Conservation (phyloP, 495 filamentous ascomycete genomes). For the Ascodesmis nigricans region DNA sequence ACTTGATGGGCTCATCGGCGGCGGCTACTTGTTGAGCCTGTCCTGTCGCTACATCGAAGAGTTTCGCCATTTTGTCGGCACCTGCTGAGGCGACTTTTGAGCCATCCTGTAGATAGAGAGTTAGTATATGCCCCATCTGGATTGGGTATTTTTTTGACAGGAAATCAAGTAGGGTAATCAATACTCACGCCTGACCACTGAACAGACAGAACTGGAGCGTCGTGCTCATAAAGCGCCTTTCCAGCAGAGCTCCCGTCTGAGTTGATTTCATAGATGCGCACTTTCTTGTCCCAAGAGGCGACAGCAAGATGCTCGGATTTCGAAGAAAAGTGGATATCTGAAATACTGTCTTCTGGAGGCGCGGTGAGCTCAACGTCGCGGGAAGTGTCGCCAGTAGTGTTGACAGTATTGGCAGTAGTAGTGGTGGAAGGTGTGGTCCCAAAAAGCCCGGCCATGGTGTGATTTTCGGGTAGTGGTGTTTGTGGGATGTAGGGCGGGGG, state of each 20-base stretch:
- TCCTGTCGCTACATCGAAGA: conserved; percentile 46
- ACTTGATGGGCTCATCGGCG: conserved; percentile 61
- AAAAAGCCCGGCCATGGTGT: too few relatives aligned
- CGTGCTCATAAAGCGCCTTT: conserved; percentile 56
- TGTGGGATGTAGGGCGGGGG: too few relatives aligned
- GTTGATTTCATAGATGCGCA: conserved; percentile 77
- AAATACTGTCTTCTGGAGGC: conserved; percentile 70
- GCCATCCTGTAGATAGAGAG: conserved; percentile 32
- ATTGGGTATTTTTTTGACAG: conserved; percentile 5
- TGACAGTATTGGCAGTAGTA: conserved; percentile 25
- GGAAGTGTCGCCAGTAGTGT: conserved; percentile 72
- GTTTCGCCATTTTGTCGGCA: conserved; percentile 61
- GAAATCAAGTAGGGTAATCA: conserved; percentile 3
- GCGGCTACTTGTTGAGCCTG: conserved; percentile 42
- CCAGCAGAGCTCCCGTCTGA: conserved; percentile 45
- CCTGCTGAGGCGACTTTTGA: conserved; percentile 59
- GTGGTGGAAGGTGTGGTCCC: too few relatives aligned
- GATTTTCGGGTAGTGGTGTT: too few relatives aligned
- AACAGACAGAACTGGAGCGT: conserved; percentile 53
- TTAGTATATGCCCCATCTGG: conserved; percentile 13
- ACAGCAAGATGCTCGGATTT: conserved; percentile 58
- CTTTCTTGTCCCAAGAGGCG: conserved; percentile 81
- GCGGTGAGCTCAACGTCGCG: conserved; percentile 60
- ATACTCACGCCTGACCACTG: conserved; percentile 61
- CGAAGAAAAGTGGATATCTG: conserved; percentile 63